Conservation (phyloP, 2,329 filamentous ascomycete species). For the Penicillium brasilianum region DNA sequence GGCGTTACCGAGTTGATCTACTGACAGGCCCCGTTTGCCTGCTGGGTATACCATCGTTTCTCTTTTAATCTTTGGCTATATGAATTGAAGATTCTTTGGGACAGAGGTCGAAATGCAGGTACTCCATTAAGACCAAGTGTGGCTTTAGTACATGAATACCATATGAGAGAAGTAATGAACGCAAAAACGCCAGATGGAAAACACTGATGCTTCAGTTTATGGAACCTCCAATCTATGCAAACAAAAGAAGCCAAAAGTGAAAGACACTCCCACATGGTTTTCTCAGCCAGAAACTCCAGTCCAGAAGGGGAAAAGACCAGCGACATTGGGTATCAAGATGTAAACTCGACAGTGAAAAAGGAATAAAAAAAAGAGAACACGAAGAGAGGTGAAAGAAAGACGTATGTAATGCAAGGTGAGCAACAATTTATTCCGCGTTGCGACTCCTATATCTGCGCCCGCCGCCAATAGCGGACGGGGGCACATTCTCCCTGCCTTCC, state of each 20-base stretch:
- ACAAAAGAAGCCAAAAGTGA: slow-evolving; percentile 18
- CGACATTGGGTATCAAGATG: slow-evolving; percentile 34
- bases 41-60: slow-evolving; percentile 6
- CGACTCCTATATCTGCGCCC: slow-evolving; percentile 40
- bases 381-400: slow-evolving; percentile 14
- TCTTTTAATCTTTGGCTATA: not conserved
- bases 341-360: slow-evolving; percentile 13
- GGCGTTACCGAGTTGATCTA: slow-evolving; percentile 6
- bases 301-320: slow-evolving; percentile 26
- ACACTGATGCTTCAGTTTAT: slow-evolving; percentile 13
- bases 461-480: slow-evolving; percentile 32
- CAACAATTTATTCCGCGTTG: slow-evolving; percentile 30
- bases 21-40: not conserved
- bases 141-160: not conserved
- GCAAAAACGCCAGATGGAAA: slow-evolving; percentile 7
- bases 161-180: not conserved
- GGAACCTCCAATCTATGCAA: slow-evolving; percentile 6
- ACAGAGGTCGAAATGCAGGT: not conserved
- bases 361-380: slow-evolving; percentile 13
- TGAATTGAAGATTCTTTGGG: slow-evolving; percentile 1
- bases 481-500: slow-evolving; percentile 54
- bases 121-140: slow-evolving; percentile 13
- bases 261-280: slow-evolving; percentile 20
- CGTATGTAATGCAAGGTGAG: not conserved
- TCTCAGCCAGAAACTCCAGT: slow-evolving; percentile 28